Base-by-base conservation (phyloP, 2,329 filamentous ascomycete genomes). In the Aspergillus sp. region DNA sequence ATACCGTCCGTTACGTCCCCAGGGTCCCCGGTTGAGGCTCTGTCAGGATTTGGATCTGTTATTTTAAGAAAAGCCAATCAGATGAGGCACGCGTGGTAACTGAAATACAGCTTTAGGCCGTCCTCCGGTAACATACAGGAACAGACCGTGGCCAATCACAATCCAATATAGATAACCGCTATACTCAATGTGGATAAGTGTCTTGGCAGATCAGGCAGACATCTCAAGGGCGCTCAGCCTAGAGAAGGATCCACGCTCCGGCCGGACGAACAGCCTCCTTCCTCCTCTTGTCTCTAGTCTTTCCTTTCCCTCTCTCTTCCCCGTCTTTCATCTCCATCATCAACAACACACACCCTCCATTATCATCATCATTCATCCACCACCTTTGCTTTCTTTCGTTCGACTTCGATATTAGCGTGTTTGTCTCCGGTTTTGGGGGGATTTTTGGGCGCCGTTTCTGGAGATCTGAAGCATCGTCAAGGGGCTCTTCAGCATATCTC, bases 181-280 rank as follows among this genome's bases (percentile, higher is more conserved):
- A 27, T 30, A 12, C 25, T 30, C 3, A 2, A 30, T 4, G 3
- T 30, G 25, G 25, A 2, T 30, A 12, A 30, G 25, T 10, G 25
- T 12, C 25, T 30, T 30, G 25, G 25, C 25, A 10, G 4, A 66
- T 66, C 61, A 68, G 66, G 66, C 66, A 68, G 66, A 68, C 64
- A 65, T 61, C 59, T 48, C 60, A 56, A 49, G 53, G 55, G 61
- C 50, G 3, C 55, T 61, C 57, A 61, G 56, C 56, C 47, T 7
- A 22, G 15, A 32, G 27, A 47, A 30, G 25, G 25, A 30, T 30
- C 25, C 51, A 43, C 41, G 44, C 52, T 41, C 43, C 51, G 20
- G 20, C 20, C 20, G 54, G 51, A 50, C 48, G 54, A 52, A 61
- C 57, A 51, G 54, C 56, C 53, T 53, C 54, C 48, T 50, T 51